Conservation (phyloP, 495 filamentous ascomycete species). For the Cetradonia linearis region DNA sequence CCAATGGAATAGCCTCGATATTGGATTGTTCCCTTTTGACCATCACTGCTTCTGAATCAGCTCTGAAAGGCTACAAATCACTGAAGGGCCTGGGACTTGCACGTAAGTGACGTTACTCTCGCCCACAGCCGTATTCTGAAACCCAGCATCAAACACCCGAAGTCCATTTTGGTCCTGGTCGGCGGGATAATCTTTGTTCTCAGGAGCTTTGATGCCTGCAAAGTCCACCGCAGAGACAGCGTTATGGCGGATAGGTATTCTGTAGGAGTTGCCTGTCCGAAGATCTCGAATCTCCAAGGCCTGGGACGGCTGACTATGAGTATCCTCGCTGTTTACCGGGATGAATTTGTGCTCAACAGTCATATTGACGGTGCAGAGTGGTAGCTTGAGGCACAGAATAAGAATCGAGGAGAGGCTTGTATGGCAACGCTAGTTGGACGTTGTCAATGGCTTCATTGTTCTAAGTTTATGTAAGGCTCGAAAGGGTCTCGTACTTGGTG, state of each 20-base stretch:
- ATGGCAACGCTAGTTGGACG: background rate
- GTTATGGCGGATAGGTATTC: background rate
- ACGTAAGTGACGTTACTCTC: slow-evolving; percentile 37
- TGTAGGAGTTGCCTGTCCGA: background rate
- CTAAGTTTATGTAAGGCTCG: background rate
- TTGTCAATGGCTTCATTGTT: background rate
- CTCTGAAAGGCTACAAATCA: background rate
- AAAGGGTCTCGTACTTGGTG: background rate
- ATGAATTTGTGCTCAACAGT: background rate
- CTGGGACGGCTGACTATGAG: background rate
- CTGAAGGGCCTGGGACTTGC: background rate
- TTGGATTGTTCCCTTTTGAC: slow-evolving; percentile 33
- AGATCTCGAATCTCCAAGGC: background rate
- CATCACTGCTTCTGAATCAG: slow-evolving; percentile 21
- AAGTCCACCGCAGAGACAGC: background rate
- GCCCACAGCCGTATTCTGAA: slow-evolving; percentile 39
- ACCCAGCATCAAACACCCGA: slow-evolving; percentile 38
- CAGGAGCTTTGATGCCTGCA: slow-evolving; percentile 21
- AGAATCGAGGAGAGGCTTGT: background rate
- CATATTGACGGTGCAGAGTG: background rate
- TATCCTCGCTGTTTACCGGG: background rate
- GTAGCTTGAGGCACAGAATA: background rate
- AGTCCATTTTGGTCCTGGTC: slow-evolving; percentile 26
- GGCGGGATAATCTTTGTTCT: background rate
- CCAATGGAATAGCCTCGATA: slow-evolving; percentile 38